Evolutionary conservation across 192 early-diverging fungal genomes (phyloP), one percentile per base, ranked within the genome.

Genomic region (Geranomyces variabilis): DNA sequence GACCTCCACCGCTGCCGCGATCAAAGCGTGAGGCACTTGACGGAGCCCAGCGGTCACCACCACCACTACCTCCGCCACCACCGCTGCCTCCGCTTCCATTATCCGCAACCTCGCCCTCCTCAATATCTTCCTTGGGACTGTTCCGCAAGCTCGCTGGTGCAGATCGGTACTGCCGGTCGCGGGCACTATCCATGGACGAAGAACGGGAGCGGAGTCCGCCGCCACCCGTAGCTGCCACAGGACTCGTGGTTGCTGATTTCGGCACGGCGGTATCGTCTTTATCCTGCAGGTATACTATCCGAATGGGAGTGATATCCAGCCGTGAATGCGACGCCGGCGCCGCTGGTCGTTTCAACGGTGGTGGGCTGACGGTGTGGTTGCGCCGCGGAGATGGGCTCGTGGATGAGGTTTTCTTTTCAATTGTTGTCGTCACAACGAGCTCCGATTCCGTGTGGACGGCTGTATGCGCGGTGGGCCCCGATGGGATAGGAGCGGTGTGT

Each of bases 81-180:
- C 19, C 12, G 56, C 31, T 60, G 58, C 58, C 31, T 19, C 5
- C 17, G 29, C 29, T 34, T 19, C 17, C 29, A 8, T 9, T 31
- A 33, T 67, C 66, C 7, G 66, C 53, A 15, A 67, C 66, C 51
- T 67, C 66, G 15, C 66, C 66, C 33, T 67, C 66, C 53, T 67
- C 66, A 31, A 67, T 67, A 19, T 51, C 47, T 46, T 67, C 66
- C 22, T 64, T 64, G 2, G 63, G 63, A 22, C 63, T 64, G 63
- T 64, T 64, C 21, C 63, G 63, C 15, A 45, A 17, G 43, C 41
- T 45, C 9, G 63, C 63, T 6, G 63, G 63, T 8, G 63, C 63
- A 7, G 63, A 64, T 4, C 66, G 53, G 9, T 34, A 24, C 14
- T 17, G 26, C n/a, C 66, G 66, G 28, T 67, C 49, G 19, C 47